Evolutionary conservation across 768 basidiomycete genomes (phyloP).

Genomic region (Tricholoma sp.): DNA sequence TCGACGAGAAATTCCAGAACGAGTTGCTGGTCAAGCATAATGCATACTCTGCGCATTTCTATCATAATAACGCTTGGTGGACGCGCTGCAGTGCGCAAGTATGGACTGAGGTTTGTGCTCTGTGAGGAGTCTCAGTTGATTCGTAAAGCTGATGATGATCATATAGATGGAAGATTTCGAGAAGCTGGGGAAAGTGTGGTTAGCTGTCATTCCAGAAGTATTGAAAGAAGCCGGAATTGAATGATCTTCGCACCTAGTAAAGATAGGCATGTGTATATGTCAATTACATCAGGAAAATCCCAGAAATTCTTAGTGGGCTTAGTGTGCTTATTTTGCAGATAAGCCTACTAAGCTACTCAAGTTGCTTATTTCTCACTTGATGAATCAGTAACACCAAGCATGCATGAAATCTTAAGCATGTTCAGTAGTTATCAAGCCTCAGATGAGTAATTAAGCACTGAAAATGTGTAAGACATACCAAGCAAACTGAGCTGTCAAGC

Average conservation of each 20-base stretch:
- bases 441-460: too few relatives aligned
- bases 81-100: constrained; percentile 42
- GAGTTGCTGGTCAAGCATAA: constrained; percentile 32
- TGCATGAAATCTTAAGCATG: too few relatives aligned
- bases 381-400: too few relatives aligned
- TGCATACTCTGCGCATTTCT: constrained; percentile 28
- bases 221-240: constrained; percentile 19
- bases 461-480: too few relatives aligned
- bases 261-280: too few relatives aligned
- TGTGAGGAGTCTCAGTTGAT: background rate
- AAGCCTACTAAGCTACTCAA: too few relatives aligned
- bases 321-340: too few relatives aligned
- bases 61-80: constrained; percentile 42
- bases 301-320: too few relatives aligned
- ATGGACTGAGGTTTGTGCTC: constrained; percentile 35
- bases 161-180: constrained; percentile 39
- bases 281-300: too few relatives aligned
- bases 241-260: background rate
- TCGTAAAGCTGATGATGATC: background rate
- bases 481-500: too few relatives aligned
- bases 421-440: too few relatives aligned
- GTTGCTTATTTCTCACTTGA: too few relatives aligned
- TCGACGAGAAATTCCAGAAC: constrained; percentile 21
- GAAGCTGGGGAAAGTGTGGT: constrained; percentile 31
- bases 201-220: constrained; percentile 30